Evolutionary conservation across 2,329 filamentous ascomycete species (phyloP), one percentile per base, ranked within the genome.

Genomic region (Arthrocladium fulminans): DNA sequence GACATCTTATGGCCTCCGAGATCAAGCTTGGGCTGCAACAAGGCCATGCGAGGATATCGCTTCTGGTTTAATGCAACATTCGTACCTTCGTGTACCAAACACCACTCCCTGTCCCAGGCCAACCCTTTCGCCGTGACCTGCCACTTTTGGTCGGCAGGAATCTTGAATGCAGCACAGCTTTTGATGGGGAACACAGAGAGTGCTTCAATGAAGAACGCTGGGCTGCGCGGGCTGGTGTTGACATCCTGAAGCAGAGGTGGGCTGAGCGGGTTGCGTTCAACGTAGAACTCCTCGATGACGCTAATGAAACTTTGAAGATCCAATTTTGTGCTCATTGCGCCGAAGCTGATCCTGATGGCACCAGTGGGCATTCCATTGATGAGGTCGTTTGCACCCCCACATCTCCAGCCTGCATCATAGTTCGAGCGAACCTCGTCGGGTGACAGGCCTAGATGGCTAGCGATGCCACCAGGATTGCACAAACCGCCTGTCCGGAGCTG

Each of bases 91-190:
- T 96, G 89, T 12, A 98, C 74, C 17, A 98, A 71, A 66, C 90
- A 97, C 90, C 92, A 98, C 69, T 97, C 90, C 52, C 92, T 77
- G 64, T 98, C 92, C 88, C 90, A 97, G 7, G 82, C 84, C 2
- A 98, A 72, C 0, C 92, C 92, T 67, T 96, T 88, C 6, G 77
- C 73, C 48, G 77, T 79, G 17, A 97, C 75, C 58, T 86, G 80
- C 92, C 92, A 98, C 12, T 73, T 61, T 6, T 68, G 69, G 2
- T 71, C 75, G 0, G 67, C 53, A 1, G 88, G 83, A 24, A 97
- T 73, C 29, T 71, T 71, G 63, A 84, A 94, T 0, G 86, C 86
- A 13, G 81, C 86, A 59, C 92, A 97, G 62, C 88, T 95, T 66
- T 98, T 98, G 61, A 98, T 89, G 0, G 92, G 92, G 60, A 88